phyloP scores from a whole-genome alignment of 2,329 filamentous ascomycete genomes.

The Monosporascus sp. region DNA sequence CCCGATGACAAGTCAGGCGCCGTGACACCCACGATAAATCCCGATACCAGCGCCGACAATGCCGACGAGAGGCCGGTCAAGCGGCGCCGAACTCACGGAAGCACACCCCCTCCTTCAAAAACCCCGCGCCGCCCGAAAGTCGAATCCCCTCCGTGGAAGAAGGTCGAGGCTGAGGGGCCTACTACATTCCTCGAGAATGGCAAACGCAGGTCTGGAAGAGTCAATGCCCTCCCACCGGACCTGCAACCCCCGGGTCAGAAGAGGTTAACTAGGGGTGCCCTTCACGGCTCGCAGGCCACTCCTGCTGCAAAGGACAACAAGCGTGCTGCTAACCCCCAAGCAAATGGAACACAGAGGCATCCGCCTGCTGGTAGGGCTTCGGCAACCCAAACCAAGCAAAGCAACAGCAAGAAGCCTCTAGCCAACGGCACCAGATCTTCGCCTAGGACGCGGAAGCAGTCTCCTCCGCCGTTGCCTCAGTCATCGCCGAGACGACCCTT shows the following conservation, averaged over 20 bases:
- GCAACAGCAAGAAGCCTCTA: conserved; percentile 16
- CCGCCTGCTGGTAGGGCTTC: conserved; percentile 25
- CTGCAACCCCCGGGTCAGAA: conserved; percentile 45
- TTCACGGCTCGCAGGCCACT: conserved; percentile 30
- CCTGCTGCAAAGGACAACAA: conserved; percentile 28
- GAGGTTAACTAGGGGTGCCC: conserved; percentile 44
- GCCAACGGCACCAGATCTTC: conserved; percentile 15
- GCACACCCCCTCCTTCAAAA: conserved; percentile 33
- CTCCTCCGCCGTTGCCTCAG: conserved; percentile 35
- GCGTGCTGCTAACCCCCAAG: conserved; percentile 23
- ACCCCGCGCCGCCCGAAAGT: conserved; percentile 38
- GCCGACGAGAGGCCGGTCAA: conserved; percentile 53
- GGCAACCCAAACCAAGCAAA: conserved; percentile 21
- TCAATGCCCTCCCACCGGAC: conserved; percentile 53
- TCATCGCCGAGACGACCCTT: conserved; percentile 33
- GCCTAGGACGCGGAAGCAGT: conserved; percentile 31
- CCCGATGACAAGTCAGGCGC: background rate
- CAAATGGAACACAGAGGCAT: conserved; percentile 23
- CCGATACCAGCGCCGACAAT: conserved; percentile 16
- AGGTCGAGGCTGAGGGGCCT: conserved; percentile 75
- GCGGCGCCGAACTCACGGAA: conserved; percentile 55
- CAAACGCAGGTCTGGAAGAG: conserved; percentile 60
- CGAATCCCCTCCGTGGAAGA: conserved; percentile 91
- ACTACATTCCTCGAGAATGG: conserved; percentile 77
- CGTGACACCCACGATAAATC: conserved; percentile 16